Evolutionary conservation across 371 early-diverging fungal genomes (phyloP).

Genomic region (Gilbertella persicaria): DNA sequence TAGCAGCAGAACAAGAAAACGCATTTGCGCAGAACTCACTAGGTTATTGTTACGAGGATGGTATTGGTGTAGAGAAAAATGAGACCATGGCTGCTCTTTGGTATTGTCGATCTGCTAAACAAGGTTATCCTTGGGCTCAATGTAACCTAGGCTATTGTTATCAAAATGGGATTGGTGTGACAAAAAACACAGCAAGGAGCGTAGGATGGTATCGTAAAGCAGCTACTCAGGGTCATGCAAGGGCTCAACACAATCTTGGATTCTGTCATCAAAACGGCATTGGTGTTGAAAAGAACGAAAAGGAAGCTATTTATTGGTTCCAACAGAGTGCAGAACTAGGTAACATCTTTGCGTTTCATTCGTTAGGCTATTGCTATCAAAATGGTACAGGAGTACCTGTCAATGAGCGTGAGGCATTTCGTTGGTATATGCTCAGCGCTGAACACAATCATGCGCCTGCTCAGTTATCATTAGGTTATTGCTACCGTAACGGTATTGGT

Average conservation of each 20-base stretch:
- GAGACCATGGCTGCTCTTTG: slow-evolving; percentile 50
- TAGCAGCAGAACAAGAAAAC: slow-evolving; percentile 76
- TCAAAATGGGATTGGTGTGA: slow-evolving; percentile 82
- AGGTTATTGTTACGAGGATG: slow-evolving; percentile 81
- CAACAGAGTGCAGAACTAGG: slow-evolving; percentile 74
- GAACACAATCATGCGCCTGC: slow-evolving; percentile 71
- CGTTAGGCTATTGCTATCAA: slow-evolving; percentile 89
- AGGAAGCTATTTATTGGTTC: slow-evolving; percentile 73
- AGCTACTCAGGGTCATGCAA: slow-evolving; percentile 75
- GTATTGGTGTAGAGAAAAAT: slow-evolving; percentile 67
- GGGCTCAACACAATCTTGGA: slow-evolving; percentile 87
- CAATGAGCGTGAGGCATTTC: slow-evolving; percentile 64
- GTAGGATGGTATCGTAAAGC: slow-evolving; percentile 82
- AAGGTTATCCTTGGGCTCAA: slow-evolving; percentile 61
- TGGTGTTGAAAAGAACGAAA: slow-evolving; percentile 65
- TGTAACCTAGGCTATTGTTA: slow-evolving; percentile 85
- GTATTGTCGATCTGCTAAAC: slow-evolving; percentile 74
- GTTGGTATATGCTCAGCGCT: slow-evolving; percentile 74
- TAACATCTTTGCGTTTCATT: slow-evolving; percentile 80
- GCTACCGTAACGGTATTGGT: slow-evolving; percentile 76
- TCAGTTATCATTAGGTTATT: slow-evolving; percentile 84
- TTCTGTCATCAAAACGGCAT: slow-evolving; percentile 86
- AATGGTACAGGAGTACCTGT: slow-evolving; percentile 79
- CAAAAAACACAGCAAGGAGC: slow-evolving; percentile 62
- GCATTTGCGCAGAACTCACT: slow-evolving; percentile 82